Evolutionary conservation across 257 asterid species (phyloP).

Genomic region (Solanum rostratum): DNA sequence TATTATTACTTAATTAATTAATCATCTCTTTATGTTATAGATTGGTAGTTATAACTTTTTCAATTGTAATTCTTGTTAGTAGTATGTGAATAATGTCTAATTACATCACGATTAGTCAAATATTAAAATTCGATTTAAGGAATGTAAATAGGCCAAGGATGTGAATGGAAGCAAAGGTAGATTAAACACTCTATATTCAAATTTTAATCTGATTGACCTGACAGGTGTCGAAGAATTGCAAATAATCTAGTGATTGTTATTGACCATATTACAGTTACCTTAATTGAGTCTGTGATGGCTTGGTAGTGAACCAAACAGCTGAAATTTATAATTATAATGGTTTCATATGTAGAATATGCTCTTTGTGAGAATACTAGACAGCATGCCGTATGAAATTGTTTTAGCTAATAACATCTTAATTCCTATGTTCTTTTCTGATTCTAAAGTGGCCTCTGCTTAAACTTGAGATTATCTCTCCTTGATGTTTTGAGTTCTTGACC

Average conservation of each 20-base stretch:
- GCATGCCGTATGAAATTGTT: background rate
- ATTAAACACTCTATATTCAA: background rate
- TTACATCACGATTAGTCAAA: background rate
- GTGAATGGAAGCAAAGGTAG: background rate
- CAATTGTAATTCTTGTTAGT: background rate
- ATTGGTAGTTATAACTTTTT: background rate
- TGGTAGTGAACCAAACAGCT: background rate
- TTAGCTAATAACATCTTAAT: no score
- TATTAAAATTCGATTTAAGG: background rate
- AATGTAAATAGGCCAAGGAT: background rate
- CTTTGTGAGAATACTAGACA: background rate
- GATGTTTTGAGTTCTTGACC: background rate
- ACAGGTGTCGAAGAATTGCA: background rate
- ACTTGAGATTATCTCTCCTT: background rate
- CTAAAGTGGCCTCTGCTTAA: background rate
- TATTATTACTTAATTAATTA: background rate
- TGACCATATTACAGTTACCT: background rate
- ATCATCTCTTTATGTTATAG: background rate
- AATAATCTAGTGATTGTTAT: background rate
- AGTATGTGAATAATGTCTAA: background rate
- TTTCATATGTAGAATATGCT: background rate
- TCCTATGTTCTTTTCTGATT: background rate
- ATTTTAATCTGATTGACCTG: background rate
- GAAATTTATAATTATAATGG: background rate
- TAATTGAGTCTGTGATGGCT: background rate